Evolutionary conservation across 1,284 basidiomycete species (phyloP), one percentile per base, ranked within the genome.

Genomic region (Pulveroboletus sp.): DNA sequence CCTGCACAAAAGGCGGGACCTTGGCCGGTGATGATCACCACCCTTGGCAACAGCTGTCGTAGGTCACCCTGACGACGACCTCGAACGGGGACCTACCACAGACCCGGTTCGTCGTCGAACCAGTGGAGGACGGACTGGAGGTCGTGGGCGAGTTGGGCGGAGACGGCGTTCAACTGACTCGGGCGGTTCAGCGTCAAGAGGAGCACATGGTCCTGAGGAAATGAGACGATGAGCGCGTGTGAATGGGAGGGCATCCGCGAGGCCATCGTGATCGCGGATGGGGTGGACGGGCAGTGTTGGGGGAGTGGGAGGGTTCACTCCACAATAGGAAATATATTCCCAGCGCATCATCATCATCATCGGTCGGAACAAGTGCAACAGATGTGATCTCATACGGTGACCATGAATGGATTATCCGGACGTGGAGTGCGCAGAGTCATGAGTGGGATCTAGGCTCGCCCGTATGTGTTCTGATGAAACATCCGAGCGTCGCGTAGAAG

Each of bases 1-100:
- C 91, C 91, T 3, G 91, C 90, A 63, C 91, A 93, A 73, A 94
- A 95, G 0, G 82, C 72, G 44, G 84, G 81, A 5, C 89, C 90
- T 56, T 81, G 80, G 15, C 91, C 92, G 32, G 91, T 92, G 43
- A 95, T 67, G 64, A 95, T 78, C 41, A 79, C 82, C 12, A 89
- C 86, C 90, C 89, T 90, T 56, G 46, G 33, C 43, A 40, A 29
- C 13, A 36, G 21, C 21, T 21, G 21, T n/a, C 16, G 41, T 48
- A 42, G 29, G 50, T 48, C 36, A 33, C 21, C 24, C 19, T 19
- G 0, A 29, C 16, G 26, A 36, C 1, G 45, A 35, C 4, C 46
- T 33, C 35, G 39, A 15, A 48, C 13, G 3, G 8, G n/a, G n/a
- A 73, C 76, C 35, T 62, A 89, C 90, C 91, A 94, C 7, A 94